Percentiles rank a stretch among this genome's conserved stretches.
phyloP scores from a whole-genome alignment of 208 protist species.

The Naegleria lovaniensis region DNA sequence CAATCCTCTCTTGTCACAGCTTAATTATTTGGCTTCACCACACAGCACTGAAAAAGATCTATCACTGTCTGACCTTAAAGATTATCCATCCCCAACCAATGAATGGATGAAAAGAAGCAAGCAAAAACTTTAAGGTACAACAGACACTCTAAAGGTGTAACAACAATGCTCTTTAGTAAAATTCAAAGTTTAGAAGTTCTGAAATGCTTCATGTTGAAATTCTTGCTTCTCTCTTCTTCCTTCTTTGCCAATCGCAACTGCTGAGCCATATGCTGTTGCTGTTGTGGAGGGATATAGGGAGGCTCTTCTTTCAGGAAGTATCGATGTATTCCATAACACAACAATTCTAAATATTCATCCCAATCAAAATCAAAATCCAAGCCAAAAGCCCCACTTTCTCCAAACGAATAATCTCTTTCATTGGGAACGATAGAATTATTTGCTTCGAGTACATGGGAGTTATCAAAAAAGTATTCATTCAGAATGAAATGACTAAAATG shows the following conservation, averaged over 20 bases:
- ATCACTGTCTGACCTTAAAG: neutral
- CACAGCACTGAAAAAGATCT: neutral
- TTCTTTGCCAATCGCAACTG: neutral
- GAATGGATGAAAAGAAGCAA: neutral
- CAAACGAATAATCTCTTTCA: neutral
- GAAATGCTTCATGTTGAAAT: neutral
- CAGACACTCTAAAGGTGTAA: too few relatives aligned
- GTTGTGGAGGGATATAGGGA: neutral
- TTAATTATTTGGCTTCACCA: neutral
- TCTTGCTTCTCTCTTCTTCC: neutral
- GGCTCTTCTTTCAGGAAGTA: slow-evolving; percentile 2
- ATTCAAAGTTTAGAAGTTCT: neutral
- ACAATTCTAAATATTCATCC: neutral
- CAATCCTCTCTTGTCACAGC: too few relatives aligned
- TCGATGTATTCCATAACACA: neutral
- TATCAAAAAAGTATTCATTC: slow-evolving; percentile 25
- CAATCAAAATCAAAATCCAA: slow-evolving; percentile 4
- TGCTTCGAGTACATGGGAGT: neutral
- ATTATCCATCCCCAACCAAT: neutral
- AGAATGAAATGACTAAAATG: neutral
- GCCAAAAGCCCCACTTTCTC: neutral
- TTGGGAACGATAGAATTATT: neutral
- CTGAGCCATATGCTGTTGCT: neutral
- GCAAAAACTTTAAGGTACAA: too few relatives aligned
- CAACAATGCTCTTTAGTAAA: too few relatives aligned